Evolutionary conservation across 306 rosid genomes (phyloP).

Genomic region (Quercus ilex): DNA sequence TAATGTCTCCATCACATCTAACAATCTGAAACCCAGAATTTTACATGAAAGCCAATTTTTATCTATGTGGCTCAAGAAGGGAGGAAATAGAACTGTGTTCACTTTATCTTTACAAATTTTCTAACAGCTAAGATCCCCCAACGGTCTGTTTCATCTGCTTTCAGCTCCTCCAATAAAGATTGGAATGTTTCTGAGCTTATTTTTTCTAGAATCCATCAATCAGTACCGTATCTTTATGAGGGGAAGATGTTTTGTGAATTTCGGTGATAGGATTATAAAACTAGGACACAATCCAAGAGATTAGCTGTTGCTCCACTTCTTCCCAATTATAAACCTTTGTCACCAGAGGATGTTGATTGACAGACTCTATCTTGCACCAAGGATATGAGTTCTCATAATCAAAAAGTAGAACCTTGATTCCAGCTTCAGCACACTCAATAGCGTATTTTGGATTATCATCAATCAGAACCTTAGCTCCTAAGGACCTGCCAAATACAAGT

Average conservation of each 20-base stretch:
- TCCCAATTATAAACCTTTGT: slow-evolving; percentile 85
- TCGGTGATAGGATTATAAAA: not conserved
- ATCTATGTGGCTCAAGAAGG: not conserved
- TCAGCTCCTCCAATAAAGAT: slow-evolving; percentile 10
- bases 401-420: slow-evolving; percentile 81
- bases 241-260: slow-evolving; percentile 4
- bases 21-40: not conserved
- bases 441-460: slow-evolving; percentile 96
- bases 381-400: slow-evolving; percentile 91
- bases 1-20: not conserved
- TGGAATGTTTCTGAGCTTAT: not conserved
- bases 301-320: slow-evolving; percentile 73
- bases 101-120: not conserved
- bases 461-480: slow-evolving; percentile 73
- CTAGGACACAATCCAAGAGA: slow-evolving; percentile 39
- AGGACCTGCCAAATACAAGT: slow-evolving; percentile 50
- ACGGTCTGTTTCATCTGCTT: slow-evolving; percentile 3
- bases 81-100: not conserved
- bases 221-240: slow-evolving; percentile 3
- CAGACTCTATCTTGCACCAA: slow-evolving; percentile 68
- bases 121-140: slow-evolving; percentile 11
- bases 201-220: slow-evolving; percentile 16
- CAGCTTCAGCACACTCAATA: slow-evolving; percentile 76
- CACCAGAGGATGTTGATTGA: slow-evolving; percentile 63
- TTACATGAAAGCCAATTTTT: not conserved